Evolutionary conservation across 1,284 basidiomycete species (phyloP), one percentile per base, ranked within the genome.

Genomic region (Ustilago hordei): DNA sequence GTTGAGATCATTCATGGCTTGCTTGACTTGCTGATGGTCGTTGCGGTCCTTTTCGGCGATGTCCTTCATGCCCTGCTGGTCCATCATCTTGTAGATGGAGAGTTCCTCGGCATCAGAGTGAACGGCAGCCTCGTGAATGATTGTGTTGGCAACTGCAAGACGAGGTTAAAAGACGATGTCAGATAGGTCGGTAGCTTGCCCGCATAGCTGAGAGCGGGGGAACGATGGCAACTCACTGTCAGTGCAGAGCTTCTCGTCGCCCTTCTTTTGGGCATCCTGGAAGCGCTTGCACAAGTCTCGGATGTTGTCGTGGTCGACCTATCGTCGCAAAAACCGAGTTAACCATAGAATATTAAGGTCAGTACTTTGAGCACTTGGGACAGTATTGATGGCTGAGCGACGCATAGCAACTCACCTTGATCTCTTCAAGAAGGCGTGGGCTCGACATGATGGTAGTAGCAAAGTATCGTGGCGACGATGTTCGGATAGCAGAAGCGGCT

Each of bases 1-100:
- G 70, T 78, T 75, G 56, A 78, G 60, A 31, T 60, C 55, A 12
- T 69, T 64, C 60, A 81, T 69, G 17, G 72, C 54, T 55, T 73
- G 60, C 69, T 83, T 80, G 68, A 84, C 68, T 32, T 75, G 19
- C 47, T 78, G 66, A 45, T 84, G 82, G 38, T 81, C 78, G 19
- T 64, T 32, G 35, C 75, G 73, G 45, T 78, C 65, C 55, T 79
- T 57, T 38, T 71, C 64, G 39, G 60, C 69, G 17, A 66, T 34
- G 8, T 54, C 35, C 13, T 28, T 13, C 66, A 79, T 54, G 57
- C 67, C 67, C 28, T 60, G 54, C 41, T 66, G 50, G 15, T 69
- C 69, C 60, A 81, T 60, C 4, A 59, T 60, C 72, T 76, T 81
- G 81, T 84, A 82, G 53, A 79, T 50, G 8, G 70, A 69, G 13